Conservation (phyloP, 1,284 basidiomycete species). For the Somion occarium region DNA sequence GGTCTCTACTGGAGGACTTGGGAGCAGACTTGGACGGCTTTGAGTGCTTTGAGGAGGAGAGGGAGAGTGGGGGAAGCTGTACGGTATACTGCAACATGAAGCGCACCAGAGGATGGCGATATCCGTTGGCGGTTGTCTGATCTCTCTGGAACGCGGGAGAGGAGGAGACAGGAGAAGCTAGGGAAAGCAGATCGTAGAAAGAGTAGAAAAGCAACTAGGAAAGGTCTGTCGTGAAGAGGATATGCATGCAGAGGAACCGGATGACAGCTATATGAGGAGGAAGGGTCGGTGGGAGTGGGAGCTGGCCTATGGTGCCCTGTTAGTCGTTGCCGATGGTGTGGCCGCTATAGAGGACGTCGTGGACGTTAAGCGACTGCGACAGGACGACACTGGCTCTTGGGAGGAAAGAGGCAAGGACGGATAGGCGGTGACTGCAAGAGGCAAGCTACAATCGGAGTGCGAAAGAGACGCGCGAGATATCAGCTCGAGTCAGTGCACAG, state of each 20-base stretch:
- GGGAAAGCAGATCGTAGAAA: neutral
- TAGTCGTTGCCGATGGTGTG: constrained; percentile 3
- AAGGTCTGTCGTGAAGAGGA: constrained; percentile 22
- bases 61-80: constrained; percentile 47
- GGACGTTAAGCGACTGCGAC: constrained; percentile 1
- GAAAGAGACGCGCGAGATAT: neutral
- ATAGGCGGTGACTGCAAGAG: neutral
- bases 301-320: constrained; percentile 5
- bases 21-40: constrained; percentile 11
- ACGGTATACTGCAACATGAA: constrained; percentile 70
- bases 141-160: neutral
- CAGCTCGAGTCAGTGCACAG: neutral
- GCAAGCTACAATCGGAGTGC: neutral
- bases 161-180: neutral
- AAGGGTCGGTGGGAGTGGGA: constrained; percentile 12
- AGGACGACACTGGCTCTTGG: neutral
- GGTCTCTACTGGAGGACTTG: constrained; percentile 21
- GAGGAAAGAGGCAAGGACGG: neutral
- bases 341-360: neutral
- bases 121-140: neutral
- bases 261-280: constrained; percentile 19
- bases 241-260: constrained; percentile 26
- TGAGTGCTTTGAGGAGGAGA: constrained; percentile 28
- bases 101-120: constrained; percentile 12
- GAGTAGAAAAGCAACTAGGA: constrained; percentile 16